These are phyloP conservation scores for Phytophthora fragariaefolia DNA, from an alignment of 352 stramenopile species.

Conservation along the genomic window DNA sequence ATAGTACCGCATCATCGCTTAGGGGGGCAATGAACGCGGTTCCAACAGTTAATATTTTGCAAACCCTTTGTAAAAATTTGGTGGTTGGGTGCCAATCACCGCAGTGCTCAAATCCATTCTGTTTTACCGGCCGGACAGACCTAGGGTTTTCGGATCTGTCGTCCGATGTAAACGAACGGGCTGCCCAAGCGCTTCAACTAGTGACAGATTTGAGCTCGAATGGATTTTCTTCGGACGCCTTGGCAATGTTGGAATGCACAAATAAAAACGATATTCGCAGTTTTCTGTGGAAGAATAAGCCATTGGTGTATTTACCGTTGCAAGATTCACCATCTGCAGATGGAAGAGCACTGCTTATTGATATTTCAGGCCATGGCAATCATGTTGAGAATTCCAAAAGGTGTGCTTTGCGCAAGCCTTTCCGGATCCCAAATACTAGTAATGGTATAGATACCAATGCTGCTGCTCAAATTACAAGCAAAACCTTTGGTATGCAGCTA, in stretches of 20 bases:
- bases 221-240: constrained; percentile 42
- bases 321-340: constrained; percentile 49
- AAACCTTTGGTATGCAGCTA: constrained; percentile 51
- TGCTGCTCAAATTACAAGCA: constrained; percentile 8
- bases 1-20: background rate
- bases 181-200: constrained; percentile 55
- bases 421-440: constrained; percentile 42
- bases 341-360: constrained; percentile 37
- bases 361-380: constrained; percentile 58
- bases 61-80: constrained; percentile 55
- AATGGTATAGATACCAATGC: background rate
- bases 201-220: constrained; percentile 43
- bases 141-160: background rate
- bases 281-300: constrained; percentile 52
- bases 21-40: constrained; percentile 1
- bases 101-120: constrained; percentile 55
- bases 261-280: constrained; percentile 36
- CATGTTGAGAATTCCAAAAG: constrained; percentile 39
- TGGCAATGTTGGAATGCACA: constrained; percentile 54
- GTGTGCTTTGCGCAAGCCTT: constrained; percentile 64
- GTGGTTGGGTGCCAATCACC: constrained; percentile 48
- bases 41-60: constrained; percentile 39
- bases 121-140: constrained; percentile 33
- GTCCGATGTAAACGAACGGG: constrained; percentile 49
- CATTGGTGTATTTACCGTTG: constrained; percentile 60